These are phyloP conservation scores for Rubroboletus satanas DNA, from an alignment of 768 basidiomycete species.

Conservation along the genomic window DNA sequence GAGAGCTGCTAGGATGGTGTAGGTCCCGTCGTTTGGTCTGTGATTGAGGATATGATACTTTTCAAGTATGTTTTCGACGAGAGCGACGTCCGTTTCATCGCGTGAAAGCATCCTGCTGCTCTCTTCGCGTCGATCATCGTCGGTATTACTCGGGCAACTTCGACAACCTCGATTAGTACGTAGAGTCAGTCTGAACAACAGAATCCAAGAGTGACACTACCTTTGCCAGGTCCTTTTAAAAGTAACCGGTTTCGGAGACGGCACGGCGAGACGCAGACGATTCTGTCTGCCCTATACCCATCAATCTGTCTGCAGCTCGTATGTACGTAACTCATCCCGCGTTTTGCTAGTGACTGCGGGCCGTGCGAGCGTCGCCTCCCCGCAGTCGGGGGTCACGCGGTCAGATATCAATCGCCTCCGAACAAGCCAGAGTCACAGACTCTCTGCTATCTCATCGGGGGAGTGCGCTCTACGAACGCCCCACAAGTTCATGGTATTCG, in stretches of 20 bases:
- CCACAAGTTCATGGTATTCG: conserved; percentile 5
- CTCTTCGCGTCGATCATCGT: no score
- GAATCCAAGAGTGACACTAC: no score
- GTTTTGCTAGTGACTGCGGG: background rate
- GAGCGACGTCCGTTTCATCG: conserved; percentile 14
- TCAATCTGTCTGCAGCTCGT: conserved; percentile 45
- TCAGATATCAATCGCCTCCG: conserved; percentile 8
- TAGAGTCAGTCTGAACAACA: no score
- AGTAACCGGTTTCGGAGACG: background rate
- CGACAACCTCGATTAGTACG: no score
- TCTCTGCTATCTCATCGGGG: background rate
- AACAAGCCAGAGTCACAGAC: background rate
- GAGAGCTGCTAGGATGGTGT: conserved; percentile 58
- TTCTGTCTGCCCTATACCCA: conserved; percentile 14
- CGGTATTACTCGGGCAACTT: no score
- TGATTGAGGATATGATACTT: conserved; percentile 46
- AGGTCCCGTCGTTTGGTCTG: conserved; percentile 51
- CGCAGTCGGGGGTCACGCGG: conserved; percentile 3
- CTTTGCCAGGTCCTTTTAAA: no score
- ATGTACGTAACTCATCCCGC: conserved; percentile 28
- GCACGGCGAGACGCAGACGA: background rate
- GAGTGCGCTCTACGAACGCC: background rate
- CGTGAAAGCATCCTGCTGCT: background rate
- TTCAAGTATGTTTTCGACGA: conserved; percentile 39
- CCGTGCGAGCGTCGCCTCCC: background rate